Percentiles rank a stretch among this genome's conserved stretches.
Evolutionary conservation across 345 rosid species (phyloP).

Genomic region (Abelmoschus esculentus): DNA sequence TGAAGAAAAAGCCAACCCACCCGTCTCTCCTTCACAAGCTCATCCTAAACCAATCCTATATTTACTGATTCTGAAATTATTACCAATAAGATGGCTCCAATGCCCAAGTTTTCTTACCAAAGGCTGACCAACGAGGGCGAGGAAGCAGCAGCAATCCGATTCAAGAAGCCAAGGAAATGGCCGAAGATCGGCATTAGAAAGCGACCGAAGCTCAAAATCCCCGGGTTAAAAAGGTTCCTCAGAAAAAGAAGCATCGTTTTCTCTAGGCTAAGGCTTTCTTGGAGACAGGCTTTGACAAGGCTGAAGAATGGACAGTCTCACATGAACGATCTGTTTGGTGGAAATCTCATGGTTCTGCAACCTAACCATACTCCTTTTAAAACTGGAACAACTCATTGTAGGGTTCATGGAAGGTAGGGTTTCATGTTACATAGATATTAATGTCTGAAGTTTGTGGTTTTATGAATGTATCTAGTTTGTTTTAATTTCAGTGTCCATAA

Average conservation of each 20-base stretch:
- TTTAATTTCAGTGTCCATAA: background rate
- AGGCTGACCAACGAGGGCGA: slow-evolving; percentile 15
- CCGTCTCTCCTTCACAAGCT: no score
- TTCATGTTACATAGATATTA: background rate
- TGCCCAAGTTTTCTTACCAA: slow-evolving; percentile 17
- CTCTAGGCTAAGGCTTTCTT: slow-evolving; percentile 9
- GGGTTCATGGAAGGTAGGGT: background rate
- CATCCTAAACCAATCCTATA: background rate
- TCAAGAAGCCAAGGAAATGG: slow-evolving; percentile 12
- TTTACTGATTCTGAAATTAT: background rate
- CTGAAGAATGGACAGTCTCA: slow-evolving; percentile 33
- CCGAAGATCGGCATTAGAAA: slow-evolving; percentile 10
- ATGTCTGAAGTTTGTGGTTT: background rate
- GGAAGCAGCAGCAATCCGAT: slow-evolving; percentile 5
- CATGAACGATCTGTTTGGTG: slow-evolving; percentile 32
- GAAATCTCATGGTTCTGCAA: slow-evolving; percentile 27
- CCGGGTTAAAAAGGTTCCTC: slow-evolving; percentile 17
- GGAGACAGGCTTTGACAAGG: slow-evolving; percentile 24
- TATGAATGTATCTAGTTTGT: background rate
- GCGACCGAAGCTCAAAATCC: slow-evolving; percentile 18
- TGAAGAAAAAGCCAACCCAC: background rate
- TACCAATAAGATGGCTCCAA: slow-evolving; percentile 13
- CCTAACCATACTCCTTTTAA: slow-evolving; percentile 12
- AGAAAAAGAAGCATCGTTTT: slow-evolving; percentile 10
- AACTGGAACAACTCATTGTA: background rate